Conservation (phyloP, 305 asterid genomes). For the Fraxinus angustifolia region DNA sequence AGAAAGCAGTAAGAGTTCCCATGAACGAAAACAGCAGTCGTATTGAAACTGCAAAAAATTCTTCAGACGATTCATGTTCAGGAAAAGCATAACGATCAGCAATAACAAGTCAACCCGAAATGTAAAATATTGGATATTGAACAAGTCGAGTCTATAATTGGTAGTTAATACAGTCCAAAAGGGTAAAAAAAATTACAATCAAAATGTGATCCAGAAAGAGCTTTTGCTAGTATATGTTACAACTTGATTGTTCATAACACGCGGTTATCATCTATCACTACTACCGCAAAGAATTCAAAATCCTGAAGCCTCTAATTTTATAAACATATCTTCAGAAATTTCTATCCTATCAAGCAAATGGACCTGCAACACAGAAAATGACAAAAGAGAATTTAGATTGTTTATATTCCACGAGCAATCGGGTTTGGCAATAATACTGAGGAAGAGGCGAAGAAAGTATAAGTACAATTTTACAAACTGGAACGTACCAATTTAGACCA, state of each 20-base stretch:
- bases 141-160: background rate
- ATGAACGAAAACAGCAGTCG: background rate
- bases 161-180: background rate
- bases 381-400: background rate
- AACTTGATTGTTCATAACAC: slow-evolving; percentile 11
- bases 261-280: background rate
- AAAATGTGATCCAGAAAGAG: background rate
- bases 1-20: background rate
- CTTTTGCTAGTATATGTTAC: slow-evolving; percentile 11
- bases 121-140: background rate
- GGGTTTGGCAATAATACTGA: background rate
- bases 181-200: background rate
- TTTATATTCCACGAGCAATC: background rate
- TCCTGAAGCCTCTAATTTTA: slow-evolving; percentile 1
- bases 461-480: background rate
- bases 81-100: background rate
- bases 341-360: slow-evolving; percentile 12
- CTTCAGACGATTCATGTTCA: background rate
- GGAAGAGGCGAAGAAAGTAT: background rate
- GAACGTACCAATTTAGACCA: background rate
- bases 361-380: slow-evolving; percentile 26
- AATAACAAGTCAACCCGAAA: background rate
- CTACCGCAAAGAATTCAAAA: slow-evolving; percentile 10
- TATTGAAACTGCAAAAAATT: background rate
- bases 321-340: slow-evolving; percentile 23